A percentile compares a stretch with the other conserved stretches of the same genome.
These are phyloP conservation scores for Dentipellis sp. DNA, from an alignment of 768 basidiomycete genomes.

Conservation along the genomic window DNA sequence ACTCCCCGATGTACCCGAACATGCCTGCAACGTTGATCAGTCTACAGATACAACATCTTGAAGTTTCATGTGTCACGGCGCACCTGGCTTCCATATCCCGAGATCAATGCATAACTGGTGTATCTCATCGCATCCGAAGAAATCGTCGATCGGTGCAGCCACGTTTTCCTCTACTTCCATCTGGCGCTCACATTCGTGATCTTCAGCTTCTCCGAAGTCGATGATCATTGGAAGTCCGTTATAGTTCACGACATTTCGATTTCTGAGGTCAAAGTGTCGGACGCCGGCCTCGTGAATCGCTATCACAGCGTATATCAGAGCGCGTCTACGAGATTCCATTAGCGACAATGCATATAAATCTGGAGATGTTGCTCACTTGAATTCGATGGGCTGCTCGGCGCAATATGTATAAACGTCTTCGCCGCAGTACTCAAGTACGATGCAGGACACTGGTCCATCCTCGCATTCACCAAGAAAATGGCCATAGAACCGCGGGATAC, in stretches of 20 bases:
- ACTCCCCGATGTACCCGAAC: not conserved
- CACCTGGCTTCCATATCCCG: not conserved
- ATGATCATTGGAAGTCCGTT: not conserved
- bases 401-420: not conserved
- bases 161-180: not conserved
- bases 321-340: no score
- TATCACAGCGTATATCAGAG: no score
- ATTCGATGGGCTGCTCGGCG: not conserved
- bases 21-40: not conserved
- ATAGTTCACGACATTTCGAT: not conserved
- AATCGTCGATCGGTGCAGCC: not conserved
- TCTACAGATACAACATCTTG: not conserved
- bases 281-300: no score
- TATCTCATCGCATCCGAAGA: not conserved
- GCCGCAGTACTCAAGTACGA: not conserved
- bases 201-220: not conserved
- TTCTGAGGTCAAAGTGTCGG: not conserved
- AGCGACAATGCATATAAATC: no score
- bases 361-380: not conserved
- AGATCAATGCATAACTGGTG: not conserved
- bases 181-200: not conserved
- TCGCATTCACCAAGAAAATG: not conserved
- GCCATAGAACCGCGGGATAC: not conserved
- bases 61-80: not conserved
- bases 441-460: not conserved